A percentile compares a stretch with the other conserved stretches of the same genome.
Conservation (phyloP, 2,329 filamentous ascomycete genomes). For the Fusarium sp. region DNA sequence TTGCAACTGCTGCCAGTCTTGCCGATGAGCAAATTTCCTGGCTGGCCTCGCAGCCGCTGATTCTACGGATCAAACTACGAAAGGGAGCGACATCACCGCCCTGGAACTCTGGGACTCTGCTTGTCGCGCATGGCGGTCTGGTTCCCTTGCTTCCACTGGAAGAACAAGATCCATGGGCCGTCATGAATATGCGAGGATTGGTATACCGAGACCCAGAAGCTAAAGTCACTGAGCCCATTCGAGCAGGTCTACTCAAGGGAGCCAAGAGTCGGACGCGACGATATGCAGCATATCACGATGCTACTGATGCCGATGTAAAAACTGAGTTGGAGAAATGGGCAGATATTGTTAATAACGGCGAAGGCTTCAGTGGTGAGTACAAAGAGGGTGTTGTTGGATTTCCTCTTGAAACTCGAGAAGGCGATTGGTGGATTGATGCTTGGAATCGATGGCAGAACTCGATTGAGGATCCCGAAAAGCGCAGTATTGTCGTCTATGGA, state of each 20-base stretch:
- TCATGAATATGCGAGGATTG: conserved; percentile 89
- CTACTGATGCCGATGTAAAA: background rate
- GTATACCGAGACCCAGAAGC: conserved; percentile 52
- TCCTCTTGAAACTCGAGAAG: conserved; percentile 25
- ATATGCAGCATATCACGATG: background rate
- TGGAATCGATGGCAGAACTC: conserved; percentile 31
- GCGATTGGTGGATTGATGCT: conserved; percentile 23
- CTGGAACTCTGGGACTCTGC: conserved; percentile 37
- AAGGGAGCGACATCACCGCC: background rate
- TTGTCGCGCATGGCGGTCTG: conserved; percentile 82
- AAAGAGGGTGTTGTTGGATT: background rate
- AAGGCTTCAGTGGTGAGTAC: background rate
- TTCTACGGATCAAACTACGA: conserved; percentile 20
- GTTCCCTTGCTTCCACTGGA: conserved; percentile 74
- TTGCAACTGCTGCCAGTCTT: conserved; percentile 21
- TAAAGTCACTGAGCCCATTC: background rate
- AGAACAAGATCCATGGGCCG: conserved; percentile 74
- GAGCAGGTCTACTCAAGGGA: conserved; percentile 20
- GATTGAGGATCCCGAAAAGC: conserved; percentile 27
- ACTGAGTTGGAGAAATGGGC: background rate
- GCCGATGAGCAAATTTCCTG: conserved; percentile 15
- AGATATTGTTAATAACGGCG: background rate
- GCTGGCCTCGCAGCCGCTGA: conserved; percentile 18
- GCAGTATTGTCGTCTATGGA: conserved; percentile 78
- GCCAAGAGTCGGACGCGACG: conserved; percentile 17